Conservation (phyloP, 805 yeast genomes). For the Hanseniaspora clermontiae region DNA sequence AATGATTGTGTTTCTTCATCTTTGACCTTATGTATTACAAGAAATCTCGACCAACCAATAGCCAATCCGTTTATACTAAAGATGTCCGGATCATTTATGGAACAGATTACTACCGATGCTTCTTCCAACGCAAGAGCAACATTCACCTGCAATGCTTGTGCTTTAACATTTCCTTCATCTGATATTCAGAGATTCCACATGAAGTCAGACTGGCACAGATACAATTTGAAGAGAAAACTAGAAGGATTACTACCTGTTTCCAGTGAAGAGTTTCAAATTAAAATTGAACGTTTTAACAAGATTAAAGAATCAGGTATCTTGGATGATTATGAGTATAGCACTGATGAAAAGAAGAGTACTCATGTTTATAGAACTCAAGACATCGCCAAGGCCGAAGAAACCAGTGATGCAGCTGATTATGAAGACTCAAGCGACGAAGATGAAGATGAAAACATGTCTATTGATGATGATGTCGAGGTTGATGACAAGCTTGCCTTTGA, state of each 20-base stretch:
- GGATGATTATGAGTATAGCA: slow-evolving; percentile 38
- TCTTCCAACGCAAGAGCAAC: slow-evolving; percentile 10
- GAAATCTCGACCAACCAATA: too few relatives aligned
- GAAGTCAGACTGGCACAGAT: slow-evolving; percentile 98
- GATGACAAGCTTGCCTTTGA: background rate
- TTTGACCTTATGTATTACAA: too few relatives aligned
- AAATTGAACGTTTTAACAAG: slow-evolving; percentile 28
- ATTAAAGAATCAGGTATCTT: slow-evolving; percentile 8
- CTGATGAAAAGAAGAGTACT: background rate
- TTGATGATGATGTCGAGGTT: background rate
- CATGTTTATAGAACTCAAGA: background rate
- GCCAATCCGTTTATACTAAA: background rate
- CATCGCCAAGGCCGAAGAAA: slow-evolving; percentile 1
- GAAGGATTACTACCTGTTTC: slow-evolving; percentile 66
- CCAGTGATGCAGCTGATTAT: slow-evolving; percentile 11
- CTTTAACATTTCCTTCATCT: slow-evolving; percentile 65
- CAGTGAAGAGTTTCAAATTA: slow-evolving; percentile 35
- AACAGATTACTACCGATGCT: background rate
- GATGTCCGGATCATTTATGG: background rate
- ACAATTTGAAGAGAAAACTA: slow-evolving; percentile 85
- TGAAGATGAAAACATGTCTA: background rate
- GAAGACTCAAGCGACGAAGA: slow-evolving; percentile 7
- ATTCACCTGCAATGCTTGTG: slow-evolving; percentile 83
- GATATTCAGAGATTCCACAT: slow-evolving; percentile 82
- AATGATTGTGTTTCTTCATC: too few relatives aligned